Evolutionary conservation across 345 rosid genomes (phyloP).

Genomic region (Noccaea bulbosa): DNA sequence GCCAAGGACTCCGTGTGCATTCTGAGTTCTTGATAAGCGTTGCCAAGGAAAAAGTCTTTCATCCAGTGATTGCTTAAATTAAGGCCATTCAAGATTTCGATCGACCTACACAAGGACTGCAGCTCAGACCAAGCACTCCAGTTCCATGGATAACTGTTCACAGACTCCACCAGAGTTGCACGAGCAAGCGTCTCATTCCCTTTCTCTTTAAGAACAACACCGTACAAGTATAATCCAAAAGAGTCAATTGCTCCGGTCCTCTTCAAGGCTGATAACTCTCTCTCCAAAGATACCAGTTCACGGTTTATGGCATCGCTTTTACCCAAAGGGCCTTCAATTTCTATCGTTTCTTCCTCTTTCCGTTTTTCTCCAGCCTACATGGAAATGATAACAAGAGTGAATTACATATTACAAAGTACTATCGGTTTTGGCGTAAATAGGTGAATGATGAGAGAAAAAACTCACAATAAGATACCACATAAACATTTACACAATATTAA

Average conservation of each 20-base stretch:
- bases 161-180: slow-evolving; percentile 81
- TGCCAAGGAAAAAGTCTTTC: slow-evolving; percentile 94
- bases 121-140: slow-evolving; percentile 99
- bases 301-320: slow-evolving; percentile 74
- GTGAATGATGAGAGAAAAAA: neutral
- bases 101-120: slow-evolving; percentile 74
- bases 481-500: neutral
- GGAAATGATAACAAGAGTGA: slow-evolving; percentile 17
- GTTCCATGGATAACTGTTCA: slow-evolving; percentile 96
- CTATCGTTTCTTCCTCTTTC: slow-evolving; percentile 94
- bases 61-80: slow-evolving; percentile 87
- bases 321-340: slow-evolving; percentile 87
- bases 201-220: slow-evolving; percentile 87
- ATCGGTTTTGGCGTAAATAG: neutral
- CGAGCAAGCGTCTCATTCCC: slow-evolving; percentile 79
- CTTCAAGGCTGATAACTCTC: slow-evolving; percentile 70
- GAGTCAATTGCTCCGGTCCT: slow-evolving; percentile 81
- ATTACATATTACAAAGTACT: slow-evolving; percentile 4
- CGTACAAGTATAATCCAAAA: slow-evolving; percentile 83
- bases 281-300: slow-evolving; percentile 80
- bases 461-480: slow-evolving; percentile 2
- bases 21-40: slow-evolving; percentile 86
- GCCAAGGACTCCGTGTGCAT: slow-evolving; percentile 81
- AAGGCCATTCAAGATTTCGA: slow-evolving; percentile 73
- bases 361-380: slow-evolving; percentile 93